A percentile compares a stretch with the other conserved stretches of the same genome.
phyloP scores from a whole-genome alignment of 805 yeast species.

The Sugiyamaella boreocaroliniensis region DNA sequence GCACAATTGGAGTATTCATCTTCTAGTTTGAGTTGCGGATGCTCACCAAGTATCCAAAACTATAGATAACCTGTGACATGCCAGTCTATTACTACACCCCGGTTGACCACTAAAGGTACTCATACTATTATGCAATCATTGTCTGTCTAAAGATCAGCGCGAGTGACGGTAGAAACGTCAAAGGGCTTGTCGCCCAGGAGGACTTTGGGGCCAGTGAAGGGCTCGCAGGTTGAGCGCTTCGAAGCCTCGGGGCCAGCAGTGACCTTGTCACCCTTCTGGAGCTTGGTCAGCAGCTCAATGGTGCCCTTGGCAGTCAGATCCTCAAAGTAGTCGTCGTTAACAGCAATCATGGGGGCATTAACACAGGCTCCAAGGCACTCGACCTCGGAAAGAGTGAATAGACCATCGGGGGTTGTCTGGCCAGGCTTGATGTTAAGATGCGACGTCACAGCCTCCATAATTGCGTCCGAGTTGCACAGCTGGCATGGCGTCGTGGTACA shows the following conservation, averaged over 20 bases:
- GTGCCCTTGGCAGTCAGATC: constrained; percentile 68
- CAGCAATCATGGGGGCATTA: constrained; percentile 81
- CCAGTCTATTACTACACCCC: not conserved
- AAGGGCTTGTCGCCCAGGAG: constrained; percentile 55
- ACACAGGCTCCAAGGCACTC: constrained; percentile 92
- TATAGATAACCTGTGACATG: not conserved
- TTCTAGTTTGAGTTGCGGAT: too few relatives aligned
- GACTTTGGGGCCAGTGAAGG: constrained; percentile 60
- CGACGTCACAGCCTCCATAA: constrained; percentile 60
- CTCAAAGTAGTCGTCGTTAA: constrained; percentile 77
- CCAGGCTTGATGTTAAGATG: constrained; percentile 65
- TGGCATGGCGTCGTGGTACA: constrained; percentile 91
- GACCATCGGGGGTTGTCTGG: constrained; percentile 65
- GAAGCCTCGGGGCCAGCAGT: constrained; percentile 64
- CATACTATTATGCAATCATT: not conserved
- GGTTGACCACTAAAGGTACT: not conserved
- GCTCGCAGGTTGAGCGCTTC: constrained; percentile 67
- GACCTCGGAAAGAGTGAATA: constrained; percentile 78
- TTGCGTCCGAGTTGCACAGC: constrained; percentile 73
- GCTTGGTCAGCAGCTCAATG: constrained; percentile 51
- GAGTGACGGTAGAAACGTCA: constrained; percentile 63
- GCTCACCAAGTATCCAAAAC: not conserved
- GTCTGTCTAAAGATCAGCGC: constrained; percentile 51
- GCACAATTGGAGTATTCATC: too few relatives aligned
- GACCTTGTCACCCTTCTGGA: constrained; percentile 57